Percentiles rank a stretch among this genome's conserved stretches.
These are phyloP conservation scores for Pinus taeda DNA, from an alignment of 75 land plant genomes.

Conservation along the genomic window DNA sequence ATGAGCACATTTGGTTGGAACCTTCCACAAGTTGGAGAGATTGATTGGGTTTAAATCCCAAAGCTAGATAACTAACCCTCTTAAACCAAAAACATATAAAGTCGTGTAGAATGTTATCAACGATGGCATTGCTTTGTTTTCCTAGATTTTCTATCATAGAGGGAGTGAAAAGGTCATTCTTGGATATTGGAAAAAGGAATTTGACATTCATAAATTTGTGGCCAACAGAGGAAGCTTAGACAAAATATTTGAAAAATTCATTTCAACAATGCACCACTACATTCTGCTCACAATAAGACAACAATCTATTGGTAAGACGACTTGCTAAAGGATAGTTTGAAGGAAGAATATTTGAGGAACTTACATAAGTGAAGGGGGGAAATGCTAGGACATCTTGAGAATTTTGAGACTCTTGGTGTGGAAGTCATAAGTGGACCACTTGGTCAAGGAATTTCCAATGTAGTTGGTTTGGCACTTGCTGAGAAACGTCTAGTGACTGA, in stretches of 20 bases:
- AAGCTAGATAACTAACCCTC: conserved; percentile 91
- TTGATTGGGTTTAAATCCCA: conserved; percentile 71
- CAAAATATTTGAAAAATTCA: conserved; percentile 49
- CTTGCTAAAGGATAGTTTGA: conserved; percentile 37
- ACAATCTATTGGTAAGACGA: conserved; percentile 89
- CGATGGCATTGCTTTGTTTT: conserved; percentile 59
- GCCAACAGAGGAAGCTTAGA: conserved; percentile 45
- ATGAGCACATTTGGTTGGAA: conserved; percentile 73
- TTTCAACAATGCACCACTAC: conserved; percentile 56
- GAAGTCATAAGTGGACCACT: no score
- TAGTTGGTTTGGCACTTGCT: no score
- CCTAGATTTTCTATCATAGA: conserved; percentile 69
- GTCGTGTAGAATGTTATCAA: conserved; percentile 59
- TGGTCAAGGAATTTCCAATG: no score
- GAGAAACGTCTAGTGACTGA: no score
- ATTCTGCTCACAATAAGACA: conserved; percentile 47
- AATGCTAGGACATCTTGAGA: no score
- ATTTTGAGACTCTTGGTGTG: no score
- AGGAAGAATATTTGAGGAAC: conserved; percentile 7
- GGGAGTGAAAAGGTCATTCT: conserved; percentile 80
- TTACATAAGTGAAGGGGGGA: no score
- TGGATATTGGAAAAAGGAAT: conserved; percentile 74
- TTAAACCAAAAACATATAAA: conserved; percentile 64
- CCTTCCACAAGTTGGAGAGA: conserved; percentile 29
- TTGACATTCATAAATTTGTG: conserved; percentile 35